Conservation (phyloP, 768 basidiomycete species). For the Clavaria fumosa region DNA sequence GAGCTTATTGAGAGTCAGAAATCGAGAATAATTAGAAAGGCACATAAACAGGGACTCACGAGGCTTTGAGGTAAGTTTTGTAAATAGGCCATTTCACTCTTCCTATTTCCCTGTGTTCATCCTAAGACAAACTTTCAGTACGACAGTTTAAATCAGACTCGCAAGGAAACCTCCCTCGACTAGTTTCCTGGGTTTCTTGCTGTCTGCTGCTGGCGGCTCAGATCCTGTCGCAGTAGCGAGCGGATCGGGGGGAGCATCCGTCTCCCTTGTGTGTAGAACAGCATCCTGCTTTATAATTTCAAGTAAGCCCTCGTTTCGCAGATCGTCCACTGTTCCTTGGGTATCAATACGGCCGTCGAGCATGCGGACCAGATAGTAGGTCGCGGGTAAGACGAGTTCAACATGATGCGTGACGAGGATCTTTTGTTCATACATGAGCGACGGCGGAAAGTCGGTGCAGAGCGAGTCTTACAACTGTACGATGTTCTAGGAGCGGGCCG, state of each 20-base stretch:
- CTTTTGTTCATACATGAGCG: constrained; percentile 17
- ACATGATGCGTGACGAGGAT: constrained; percentile 74
- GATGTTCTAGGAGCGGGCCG: constrained; percentile 46
- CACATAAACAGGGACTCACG: constrained; percentile 27
- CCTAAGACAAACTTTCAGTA: no score
- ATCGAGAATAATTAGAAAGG: neutral
- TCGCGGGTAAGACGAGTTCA: constrained; percentile 62
- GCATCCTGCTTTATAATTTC: constrained; percentile 42
- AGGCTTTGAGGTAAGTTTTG: constrained; percentile 53
- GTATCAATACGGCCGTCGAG: constrained; percentile 69
- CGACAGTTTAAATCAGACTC: no score
- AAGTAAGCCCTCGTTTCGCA: constrained; percentile 44
- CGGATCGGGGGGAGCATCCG: constrained; percentile 21
- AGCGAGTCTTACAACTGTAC: constrained; percentile 39
- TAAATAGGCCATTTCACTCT: constrained; percentile 70
- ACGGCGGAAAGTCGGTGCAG: neutral
- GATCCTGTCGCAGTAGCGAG: constrained; percentile 17
- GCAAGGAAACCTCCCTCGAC: no score
- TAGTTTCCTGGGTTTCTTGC: constrained; percentile 56
- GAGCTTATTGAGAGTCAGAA: constrained; percentile 25
- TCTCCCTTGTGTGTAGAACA: constrained; percentile 33
- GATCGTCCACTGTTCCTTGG: constrained; percentile 51
- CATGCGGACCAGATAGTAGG: constrained; percentile 62
- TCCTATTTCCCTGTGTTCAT: constrained; percentile 68
- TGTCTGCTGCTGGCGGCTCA: constrained; percentile 16